Percentiles rank a stretch among this genome's conserved stretches.
Evolutionary conservation across 345 rosid genomes (phyloP).

Genomic region (Corchorus olitorius): DNA sequence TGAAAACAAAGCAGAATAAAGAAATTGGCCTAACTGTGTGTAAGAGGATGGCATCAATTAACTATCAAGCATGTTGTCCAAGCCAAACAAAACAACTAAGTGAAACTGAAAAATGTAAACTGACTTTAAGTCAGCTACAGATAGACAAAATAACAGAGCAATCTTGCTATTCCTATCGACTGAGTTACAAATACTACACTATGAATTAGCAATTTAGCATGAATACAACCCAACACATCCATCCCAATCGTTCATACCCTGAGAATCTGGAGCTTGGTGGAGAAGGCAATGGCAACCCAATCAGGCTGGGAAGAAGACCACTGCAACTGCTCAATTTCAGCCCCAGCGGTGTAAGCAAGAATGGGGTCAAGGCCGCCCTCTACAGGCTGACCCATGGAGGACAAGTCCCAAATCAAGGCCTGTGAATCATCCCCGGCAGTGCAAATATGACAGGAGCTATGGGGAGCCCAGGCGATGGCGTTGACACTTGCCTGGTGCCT

Average conservation of each 20-base stretch:
- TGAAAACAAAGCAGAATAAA: not conserved
- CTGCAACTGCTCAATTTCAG: conserved; percentile 95
- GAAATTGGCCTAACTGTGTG: not conserved
- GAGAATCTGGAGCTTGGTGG: conserved; percentile 91
- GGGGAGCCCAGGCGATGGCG: conserved; percentile 99
- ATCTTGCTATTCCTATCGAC: conserved; percentile 1
- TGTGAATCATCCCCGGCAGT: conserved; percentile 97
- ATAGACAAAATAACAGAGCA: not conserved
- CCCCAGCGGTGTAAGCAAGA: conserved; percentile 92
- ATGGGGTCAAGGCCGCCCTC: conserved; percentile 97
- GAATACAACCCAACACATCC: not conserved
- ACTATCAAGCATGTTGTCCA: not conserved
- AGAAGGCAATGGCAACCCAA: conserved; percentile 98
- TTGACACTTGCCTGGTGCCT: conserved; percentile 89
- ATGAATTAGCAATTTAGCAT: conserved; percentile 2
- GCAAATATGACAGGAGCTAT: conserved; percentile 92
- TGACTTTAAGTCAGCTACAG: not conserved
- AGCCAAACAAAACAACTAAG: not conserved
- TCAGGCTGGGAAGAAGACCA: conserved; percentile 99
- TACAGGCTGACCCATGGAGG: conserved; percentile 93
- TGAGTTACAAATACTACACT: conserved; percentile 5
- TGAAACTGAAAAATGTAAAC: not conserved
- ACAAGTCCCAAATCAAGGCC: conserved; percentile 95
- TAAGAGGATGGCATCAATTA: not conserved
- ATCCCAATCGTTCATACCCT: conserved; percentile 61